These are phyloP conservation scores for Somion occarium DNA, from an alignment of 1,284 basidiomycete genomes.

Conservation along the genomic window DNA sequence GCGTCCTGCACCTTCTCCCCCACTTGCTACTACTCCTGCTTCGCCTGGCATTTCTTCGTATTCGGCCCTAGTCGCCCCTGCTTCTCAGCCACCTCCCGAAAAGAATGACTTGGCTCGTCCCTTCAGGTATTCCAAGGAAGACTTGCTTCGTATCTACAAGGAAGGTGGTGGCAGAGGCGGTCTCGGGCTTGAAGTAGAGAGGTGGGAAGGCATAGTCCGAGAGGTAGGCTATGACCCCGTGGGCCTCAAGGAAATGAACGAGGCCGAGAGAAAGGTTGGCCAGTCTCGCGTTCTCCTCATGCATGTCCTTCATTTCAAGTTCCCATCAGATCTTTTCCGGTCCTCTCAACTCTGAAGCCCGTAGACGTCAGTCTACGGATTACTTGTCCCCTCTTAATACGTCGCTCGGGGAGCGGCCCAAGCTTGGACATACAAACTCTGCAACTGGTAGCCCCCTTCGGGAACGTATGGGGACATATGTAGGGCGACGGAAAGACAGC, in stretches of 20 bases:
- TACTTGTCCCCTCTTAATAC: slow-evolving; percentile 54
- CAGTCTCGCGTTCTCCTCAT: slow-evolving; percentile 9
- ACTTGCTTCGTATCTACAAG: slow-evolving; percentile 80
- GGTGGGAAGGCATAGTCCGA: slow-evolving; percentile 81
- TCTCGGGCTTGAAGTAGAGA: slow-evolving; percentile 80
- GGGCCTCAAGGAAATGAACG: slow-evolving; percentile 71
- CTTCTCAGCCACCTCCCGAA: slow-evolving; percentile 43
- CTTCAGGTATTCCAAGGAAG: slow-evolving; percentile 84
- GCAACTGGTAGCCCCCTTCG: slow-evolving; percentile 55
- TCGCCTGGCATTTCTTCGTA: slow-evolving; percentile 64
- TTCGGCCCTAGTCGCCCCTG: slow-evolving; percentile 70
- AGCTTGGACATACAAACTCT: slow-evolving; percentile 41
- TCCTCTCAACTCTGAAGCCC: slow-evolving; percentile 74
- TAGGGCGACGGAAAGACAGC: slow-evolving; percentile 59
- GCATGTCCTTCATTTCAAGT: slow-evolving; percentile 13
- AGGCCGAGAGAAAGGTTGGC: slow-evolving; percentile 85
- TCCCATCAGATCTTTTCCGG: slow-evolving; percentile 60
- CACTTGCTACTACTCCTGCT: slow-evolving; percentile 38
- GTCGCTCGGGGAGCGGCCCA: slow-evolving; percentile 50
- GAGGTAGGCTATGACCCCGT: slow-evolving; percentile 72
- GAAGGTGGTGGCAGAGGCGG: slow-evolving; percentile 71
- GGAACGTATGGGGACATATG: slow-evolving; percentile 58
- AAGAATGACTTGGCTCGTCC: slow-evolving; percentile 64
- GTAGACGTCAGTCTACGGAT: slow-evolving; percentile 75
- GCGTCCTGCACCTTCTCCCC: slow-evolving; percentile 55